phyloP scores from a whole-genome alignment of 2,329 filamentous ascomycete genomes.

The Alternaria alternata region DNA sequence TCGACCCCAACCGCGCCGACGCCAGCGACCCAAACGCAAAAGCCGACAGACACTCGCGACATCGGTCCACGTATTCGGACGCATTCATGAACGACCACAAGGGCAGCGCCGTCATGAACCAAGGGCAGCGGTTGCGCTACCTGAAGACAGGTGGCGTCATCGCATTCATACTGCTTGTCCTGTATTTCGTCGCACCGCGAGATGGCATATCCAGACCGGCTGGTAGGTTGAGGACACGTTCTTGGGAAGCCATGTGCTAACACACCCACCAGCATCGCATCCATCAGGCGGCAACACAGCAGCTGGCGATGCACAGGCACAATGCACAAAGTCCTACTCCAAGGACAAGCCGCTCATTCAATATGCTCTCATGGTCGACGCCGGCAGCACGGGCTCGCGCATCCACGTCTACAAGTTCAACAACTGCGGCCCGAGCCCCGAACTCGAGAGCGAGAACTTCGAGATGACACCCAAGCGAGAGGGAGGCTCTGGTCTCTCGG shows the following conservation, averaged over 20 bases:
- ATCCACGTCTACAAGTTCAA: slow-evolving; percentile 99
- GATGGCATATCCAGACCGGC: slow-evolving; percentile 36
- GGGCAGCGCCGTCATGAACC: slow-evolving; percentile 64
- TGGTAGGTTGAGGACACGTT: slow-evolving; percentile 25
- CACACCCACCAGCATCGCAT: slow-evolving; percentile 25
- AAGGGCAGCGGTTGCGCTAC: slow-evolving; percentile 67
- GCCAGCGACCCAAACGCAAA: slow-evolving; percentile 59
- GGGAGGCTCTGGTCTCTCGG: slow-evolving; percentile 81
- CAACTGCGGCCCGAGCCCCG: slow-evolving; percentile 94
- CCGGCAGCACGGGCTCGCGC: slow-evolving; percentile 94
- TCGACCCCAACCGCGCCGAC: slow-evolving; percentile 30
- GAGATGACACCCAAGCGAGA: slow-evolving; percentile 89
- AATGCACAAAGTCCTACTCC: slow-evolving; percentile 84
- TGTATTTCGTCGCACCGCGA: slow-evolving; percentile 63
- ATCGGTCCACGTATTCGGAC: slow-evolving; percentile 46
- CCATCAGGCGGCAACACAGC: slow-evolving; percentile 53
- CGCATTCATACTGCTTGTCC: slow-evolving; percentile 64
- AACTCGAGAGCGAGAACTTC: slow-evolving; percentile 91
- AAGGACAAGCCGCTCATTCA: slow-evolving; percentile 93
- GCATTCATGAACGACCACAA: slow-evolving; percentile 56
- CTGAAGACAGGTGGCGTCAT: slow-evolving; percentile 69
- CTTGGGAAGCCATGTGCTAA: background rate
- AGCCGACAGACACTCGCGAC: slow-evolving; percentile 52
- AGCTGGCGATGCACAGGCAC: slow-evolving; percentile 68
- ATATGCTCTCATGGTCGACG: slow-evolving; percentile 98